Evolutionary conservation across 192 early-diverging fungal species (phyloP).

Genomic region (Allomyces arbusculus): DNA sequence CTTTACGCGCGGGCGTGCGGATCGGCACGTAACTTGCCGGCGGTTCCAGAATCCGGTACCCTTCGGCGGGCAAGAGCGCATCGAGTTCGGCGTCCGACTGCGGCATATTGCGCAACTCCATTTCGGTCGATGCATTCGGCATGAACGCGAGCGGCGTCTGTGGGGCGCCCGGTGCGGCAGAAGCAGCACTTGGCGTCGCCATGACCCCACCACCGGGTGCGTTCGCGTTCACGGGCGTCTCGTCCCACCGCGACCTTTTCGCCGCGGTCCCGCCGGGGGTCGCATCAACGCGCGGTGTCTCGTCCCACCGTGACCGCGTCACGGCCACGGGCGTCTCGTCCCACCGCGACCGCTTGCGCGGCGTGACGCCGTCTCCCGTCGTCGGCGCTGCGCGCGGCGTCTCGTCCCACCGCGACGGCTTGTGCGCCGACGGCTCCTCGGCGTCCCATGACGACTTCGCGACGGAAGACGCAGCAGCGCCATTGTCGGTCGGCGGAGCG

Average conservation of each 20-base stretch:
- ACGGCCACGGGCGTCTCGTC: conserved; percentile 58
- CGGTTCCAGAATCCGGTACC: conserved; percentile 81
- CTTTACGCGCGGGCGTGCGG: conserved; percentile 84
- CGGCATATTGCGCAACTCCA: conserved; percentile 68
- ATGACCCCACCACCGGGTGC: conserved; percentile 41
- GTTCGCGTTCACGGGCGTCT: conserved; percentile 55
- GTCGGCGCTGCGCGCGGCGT: conserved; percentile 43
- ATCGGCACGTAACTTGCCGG: conserved; percentile 77
- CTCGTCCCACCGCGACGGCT: conserved; percentile 48
- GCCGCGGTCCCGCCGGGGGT: conserved; percentile 25
- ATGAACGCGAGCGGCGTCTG: conserved; percentile 64
- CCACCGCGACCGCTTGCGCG: conserved; percentile 49
- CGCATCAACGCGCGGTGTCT: conserved; percentile 34
- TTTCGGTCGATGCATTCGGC: conserved; percentile 55
- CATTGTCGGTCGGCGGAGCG: no score
- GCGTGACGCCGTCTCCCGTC: conserved; percentile 10
- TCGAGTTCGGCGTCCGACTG: conserved; percentile 91
- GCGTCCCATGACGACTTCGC: conserved; percentile 29
- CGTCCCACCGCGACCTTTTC: conserved; percentile 88
- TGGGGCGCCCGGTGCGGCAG: conserved; percentile 17
- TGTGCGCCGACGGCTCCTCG: conserved; percentile 20
- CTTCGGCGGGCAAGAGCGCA: conserved; percentile 68
- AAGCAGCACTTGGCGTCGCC: conserved; percentile 38
- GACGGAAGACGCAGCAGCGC: conserved; percentile 13
- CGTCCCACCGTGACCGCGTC: conserved; percentile 43